Base-by-base conservation (phyloP, 2,329 filamentous ascomycete genomes). In the Dothistroma septosporum region DNA sequence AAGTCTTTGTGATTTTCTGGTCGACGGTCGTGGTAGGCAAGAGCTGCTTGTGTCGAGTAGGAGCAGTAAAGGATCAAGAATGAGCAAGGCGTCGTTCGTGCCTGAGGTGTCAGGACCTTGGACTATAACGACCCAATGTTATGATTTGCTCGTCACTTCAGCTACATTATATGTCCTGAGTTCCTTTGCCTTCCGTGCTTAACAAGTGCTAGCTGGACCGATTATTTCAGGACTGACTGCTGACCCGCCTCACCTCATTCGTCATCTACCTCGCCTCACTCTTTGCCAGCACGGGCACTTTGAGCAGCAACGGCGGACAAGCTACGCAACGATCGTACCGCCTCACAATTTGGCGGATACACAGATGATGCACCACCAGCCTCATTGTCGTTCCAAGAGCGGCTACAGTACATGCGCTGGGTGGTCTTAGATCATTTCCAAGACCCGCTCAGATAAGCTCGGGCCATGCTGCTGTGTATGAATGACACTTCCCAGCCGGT, bases 301-400 rank as follows among this genome's bases (percentile, higher is more conserved):
- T 44, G 3, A 9, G 41, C 24, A 33, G 1, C 22, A 11, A 12
- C 31, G n/a, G 6, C 33, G 28, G 50, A 12, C 28, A 48, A 19
- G n/a, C 44, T 21, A 5, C 21, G 5, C 28, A 10, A 28, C 47
- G 12, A 41, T 28, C 33, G 44, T 33, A 7, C 53, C 57, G 57
- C 57, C 57, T 59, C 47, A 59, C 50, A 2, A 12, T 53, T 47
- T 33, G 35, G 48, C 57, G 54, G 57, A 31, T 59, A 48, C 57
- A 28, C 48, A 22, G 48, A 48, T 12, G n/a, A 31, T n/a, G n/a
- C 10, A 24, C 19, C 46, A 48, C 11, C 8, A n/a, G 22, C 19
- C 22, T 24, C 24, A 28, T 28, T 28, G 24, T 2, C 6, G 24
- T 28, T 28, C 3, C 6, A 28, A 28, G 24, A 6, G 24, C 24